Conservation (phyloP, 768 basidiomycete genomes). For the Pleurotus djamor region DNA sequence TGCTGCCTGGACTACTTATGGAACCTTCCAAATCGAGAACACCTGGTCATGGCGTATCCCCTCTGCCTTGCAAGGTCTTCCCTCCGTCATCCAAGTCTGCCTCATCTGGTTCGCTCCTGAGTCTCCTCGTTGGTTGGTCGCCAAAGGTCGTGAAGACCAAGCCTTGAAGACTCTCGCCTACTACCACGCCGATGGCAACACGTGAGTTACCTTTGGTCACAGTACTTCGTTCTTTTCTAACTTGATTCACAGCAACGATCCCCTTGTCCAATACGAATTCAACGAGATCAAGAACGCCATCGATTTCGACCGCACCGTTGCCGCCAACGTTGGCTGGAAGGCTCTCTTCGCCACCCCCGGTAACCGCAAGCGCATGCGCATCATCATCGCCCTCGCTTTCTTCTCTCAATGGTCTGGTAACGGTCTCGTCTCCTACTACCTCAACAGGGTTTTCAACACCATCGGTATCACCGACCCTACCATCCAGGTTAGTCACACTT, state of each 20-base stretch:
- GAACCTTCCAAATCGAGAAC: constrained; percentile 65
- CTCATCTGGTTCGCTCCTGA: constrained; percentile 76
- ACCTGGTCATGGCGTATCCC: constrained; percentile 87
- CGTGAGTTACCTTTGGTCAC: constrained; percentile 25
- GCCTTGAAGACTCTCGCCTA: constrained; percentile 73
- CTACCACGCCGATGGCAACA: constrained; percentile 80
- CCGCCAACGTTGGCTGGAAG: constrained; percentile 64
- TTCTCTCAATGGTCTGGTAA: constrained; percentile 89
- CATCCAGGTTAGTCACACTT: constrained; percentile 32
- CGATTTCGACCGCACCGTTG: constrained; percentile 61
- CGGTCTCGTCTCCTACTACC: constrained; percentile 82
- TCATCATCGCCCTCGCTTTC: constrained; percentile 76
- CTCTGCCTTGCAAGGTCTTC: constrained; percentile 67
- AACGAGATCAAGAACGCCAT: constrained; percentile 81
- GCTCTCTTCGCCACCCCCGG: constrained; percentile 64
- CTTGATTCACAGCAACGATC: constrained; percentile 41
- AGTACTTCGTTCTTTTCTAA: not conserved
- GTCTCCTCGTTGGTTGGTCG: constrained; percentile 81
- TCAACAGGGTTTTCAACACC: constrained; percentile 66
- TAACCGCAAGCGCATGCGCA: constrained; percentile 73
- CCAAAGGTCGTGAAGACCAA: constrained; percentile 68
- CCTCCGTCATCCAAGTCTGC: constrained; percentile 63
- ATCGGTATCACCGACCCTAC: constrained; percentile 63
- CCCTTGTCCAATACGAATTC: constrained; percentile 71
- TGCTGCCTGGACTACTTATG: constrained; percentile 85